Percentiles rank a stretch among this genome's conserved stretches.
Conservation (phyloP, 495 filamentous ascomycete species). For the Rhypophila decipiens region DNA sequence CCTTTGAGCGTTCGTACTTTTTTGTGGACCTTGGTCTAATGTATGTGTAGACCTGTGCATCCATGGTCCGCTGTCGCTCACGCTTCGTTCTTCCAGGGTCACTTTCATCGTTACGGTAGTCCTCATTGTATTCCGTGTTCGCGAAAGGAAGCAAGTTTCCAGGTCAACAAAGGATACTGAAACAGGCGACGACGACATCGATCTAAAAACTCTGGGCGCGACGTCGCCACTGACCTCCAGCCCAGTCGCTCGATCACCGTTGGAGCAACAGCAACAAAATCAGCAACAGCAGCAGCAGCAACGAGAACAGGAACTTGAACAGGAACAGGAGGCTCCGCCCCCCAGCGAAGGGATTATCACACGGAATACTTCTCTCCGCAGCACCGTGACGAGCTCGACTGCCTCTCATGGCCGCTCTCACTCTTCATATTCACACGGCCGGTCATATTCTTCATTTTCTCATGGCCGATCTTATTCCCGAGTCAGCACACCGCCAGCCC, state of each 20-base stretch:
- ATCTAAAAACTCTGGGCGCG: conserved; percentile 14
- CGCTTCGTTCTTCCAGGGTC: conserved; percentile 20
- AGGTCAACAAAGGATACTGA: conserved; percentile 16
- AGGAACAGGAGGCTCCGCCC: too few species aligned
- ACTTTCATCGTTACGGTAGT: conserved; percentile 31
- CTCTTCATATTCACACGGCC: too few species aligned
- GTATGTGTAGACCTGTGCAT: conserved; percentile 15
- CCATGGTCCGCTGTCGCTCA: neutral
- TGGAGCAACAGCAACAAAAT: too few species aligned
- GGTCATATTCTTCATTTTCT: too few species aligned
- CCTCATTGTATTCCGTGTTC: conserved; percentile 24
- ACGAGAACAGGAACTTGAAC: too few species aligned
- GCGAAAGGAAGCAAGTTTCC: conserved; percentile 20
- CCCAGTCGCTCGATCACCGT: neutral
- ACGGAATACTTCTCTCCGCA: conserved; percentile 25
- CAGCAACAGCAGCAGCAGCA: too few species aligned
- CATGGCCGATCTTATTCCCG: neutral
- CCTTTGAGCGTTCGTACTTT: conserved; percentile 28
- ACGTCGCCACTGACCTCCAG: conserved; percentile 3
- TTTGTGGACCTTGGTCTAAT: conserved; percentile 25
- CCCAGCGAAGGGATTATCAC: conserved; percentile 29
- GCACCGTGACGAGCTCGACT: conserved; percentile 18
- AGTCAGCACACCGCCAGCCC: conserved; percentile 2
- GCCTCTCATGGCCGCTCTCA: neutral
- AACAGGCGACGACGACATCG: conserved; percentile 18